Evolutionary conservation across 106 monocot genomes (phyloP), one percentile per base, ranked within the genome.

Genomic region (Allium cepa): DNA sequence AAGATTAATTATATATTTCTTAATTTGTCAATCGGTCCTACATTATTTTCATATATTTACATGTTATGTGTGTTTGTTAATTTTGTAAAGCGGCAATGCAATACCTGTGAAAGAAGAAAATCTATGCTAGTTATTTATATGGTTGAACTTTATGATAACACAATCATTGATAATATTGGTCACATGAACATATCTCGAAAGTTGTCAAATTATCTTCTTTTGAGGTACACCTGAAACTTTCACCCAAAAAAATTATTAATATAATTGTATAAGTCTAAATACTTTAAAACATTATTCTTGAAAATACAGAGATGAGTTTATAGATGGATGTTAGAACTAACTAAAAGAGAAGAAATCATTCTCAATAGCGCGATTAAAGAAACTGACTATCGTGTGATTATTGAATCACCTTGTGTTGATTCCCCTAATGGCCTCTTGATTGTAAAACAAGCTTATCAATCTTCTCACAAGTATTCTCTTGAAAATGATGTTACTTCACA

Each of bases 251-350:
- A 22, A 1, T 1, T 53, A 45, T 62, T 1, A 62, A 62, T 26
- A 28, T 8, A 12, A 4, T 28, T 10, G 15, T 27, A 27, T 10
- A 62, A 11, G 9, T 36, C 62, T 9, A 62, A 10, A 9, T 27
- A 62, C 46, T 52, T 45, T 28, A 57, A 15, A 22, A 14, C 14
- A 36, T 56, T 46, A 22, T 22, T 0, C 22, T n/a, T 49, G 62
- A 16, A 57, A 26, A 69, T 81, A 68, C 57, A 96, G 96, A 92
- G 57, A 79, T 89, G 92, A n/a, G 77, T 92, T n/a, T 99, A 90
- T 69, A 84, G 87, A 16, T 99, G 92, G 97, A 76, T 89, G 36
- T 85, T 90, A 56, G 71, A 76, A 22, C 92, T 92, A 1, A 48
- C 84, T 0, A 84, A 92, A 57, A 79, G 97, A 60, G 78, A 99